Conservation (phyloP, 1,284 basidiomycete species). For the Tilletia caries region DNA sequence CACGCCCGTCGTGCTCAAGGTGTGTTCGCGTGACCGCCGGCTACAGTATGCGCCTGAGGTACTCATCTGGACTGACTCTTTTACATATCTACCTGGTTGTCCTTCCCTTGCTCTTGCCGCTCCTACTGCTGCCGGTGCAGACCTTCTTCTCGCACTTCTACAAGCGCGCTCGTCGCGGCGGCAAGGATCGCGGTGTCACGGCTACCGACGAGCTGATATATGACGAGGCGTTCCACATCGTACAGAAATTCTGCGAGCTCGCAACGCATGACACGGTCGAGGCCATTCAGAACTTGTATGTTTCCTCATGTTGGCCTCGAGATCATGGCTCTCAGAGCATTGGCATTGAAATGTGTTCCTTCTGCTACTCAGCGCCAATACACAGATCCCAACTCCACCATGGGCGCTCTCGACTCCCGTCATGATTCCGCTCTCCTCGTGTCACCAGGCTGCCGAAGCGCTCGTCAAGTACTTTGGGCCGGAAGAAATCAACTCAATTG, state of each 20-base stretch:
- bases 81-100: not conserved
- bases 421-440: slow-evolving; percentile 64
- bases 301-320: not conserved
- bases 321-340: not conserved
- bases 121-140: not conserved
- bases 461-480: slow-evolving; percentile 82
- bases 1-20: slow-evolving; percentile 44
- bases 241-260: slow-evolving; percentile 37
- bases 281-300: slow-evolving; percentile 43
- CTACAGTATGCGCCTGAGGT: not conserved
- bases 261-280: slow-evolving; percentile 51
- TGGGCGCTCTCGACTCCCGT: slow-evolving; percentile 78
- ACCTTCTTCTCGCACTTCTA: slow-evolving; percentile 48
- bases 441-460: slow-evolving; percentile 71
- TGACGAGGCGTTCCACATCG: slow-evolving; percentile 39
- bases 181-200: slow-evolving; percentile 21
- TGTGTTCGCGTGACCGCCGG: slow-evolving; percentile 1
- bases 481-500: slow-evolving; percentile 68
- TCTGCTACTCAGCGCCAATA: slow-evolving; percentile 62
- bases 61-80: too few relatives aligned
- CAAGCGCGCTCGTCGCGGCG: slow-evolving; percentile 32
- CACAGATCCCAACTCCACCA: slow-evolving; percentile 76
- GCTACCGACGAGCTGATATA: slow-evolving; percentile 40
- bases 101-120: not conserved
- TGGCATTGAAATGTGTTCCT: not conserved